Conservation (phyloP, 768 basidiomycete genomes). For the Calocera cornea region DNA sequence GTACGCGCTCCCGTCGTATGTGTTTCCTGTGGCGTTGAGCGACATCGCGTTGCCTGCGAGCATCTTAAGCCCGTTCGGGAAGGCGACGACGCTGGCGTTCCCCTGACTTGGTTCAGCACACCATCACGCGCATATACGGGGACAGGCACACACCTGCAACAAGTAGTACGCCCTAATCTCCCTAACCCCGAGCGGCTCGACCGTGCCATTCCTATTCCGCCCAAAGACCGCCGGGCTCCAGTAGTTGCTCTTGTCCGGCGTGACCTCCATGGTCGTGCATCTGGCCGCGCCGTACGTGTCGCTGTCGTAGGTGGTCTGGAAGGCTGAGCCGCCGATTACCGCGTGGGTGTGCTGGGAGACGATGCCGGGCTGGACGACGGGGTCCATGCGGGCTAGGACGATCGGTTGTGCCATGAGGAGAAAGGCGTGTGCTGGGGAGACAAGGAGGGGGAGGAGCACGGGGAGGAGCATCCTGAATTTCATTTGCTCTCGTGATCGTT, state of each 20-base stretch:
- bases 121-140: neutral
- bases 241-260: neutral
- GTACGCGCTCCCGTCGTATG: neutral
- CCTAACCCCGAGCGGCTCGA: neutral
- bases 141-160: neutral
- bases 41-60: neutral
- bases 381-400: neutral
- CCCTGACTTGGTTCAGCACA: neutral
- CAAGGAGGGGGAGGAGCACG: neutral
- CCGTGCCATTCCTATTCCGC: neutral
- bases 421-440: neutral
- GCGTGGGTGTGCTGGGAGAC: neutral
- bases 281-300: neutral
- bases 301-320: neutral
- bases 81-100: neutral
- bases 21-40: neutral
- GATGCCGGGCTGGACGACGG: neutral
- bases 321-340: neutral
- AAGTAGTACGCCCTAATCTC: neutral
- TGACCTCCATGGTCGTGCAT: neutral
- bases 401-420: neutral
- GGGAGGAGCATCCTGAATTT: neutral
- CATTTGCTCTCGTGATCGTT: no score
- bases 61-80: neutral
- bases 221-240: neutral